Evolutionary conservation across 352 stramenopile genomes (phyloP).

Genomic region (Globisporangium spinosum): DNA sequence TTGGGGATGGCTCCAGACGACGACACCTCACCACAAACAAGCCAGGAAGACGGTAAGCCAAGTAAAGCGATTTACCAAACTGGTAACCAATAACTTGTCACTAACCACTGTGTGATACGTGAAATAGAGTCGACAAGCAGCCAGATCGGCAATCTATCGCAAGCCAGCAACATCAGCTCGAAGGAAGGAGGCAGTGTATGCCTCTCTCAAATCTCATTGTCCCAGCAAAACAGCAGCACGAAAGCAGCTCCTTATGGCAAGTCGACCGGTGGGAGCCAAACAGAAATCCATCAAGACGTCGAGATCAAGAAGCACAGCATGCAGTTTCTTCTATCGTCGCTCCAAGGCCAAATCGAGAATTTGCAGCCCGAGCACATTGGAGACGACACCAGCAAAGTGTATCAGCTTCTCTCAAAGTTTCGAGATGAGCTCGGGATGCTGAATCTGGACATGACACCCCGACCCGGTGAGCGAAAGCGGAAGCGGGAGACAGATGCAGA

Average conservation of each 20-base stretch:
- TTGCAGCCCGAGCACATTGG: conserved; percentile 12
- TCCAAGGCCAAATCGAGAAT: conserved; percentile 11
- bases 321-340: conserved; percentile 7
- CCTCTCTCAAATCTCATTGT: background rate
- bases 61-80: too few relatives aligned
- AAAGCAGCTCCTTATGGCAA: conserved; percentile 3
- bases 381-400: conserved; percentile 1
- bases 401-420: conserved; percentile 18
- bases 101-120: background rate
- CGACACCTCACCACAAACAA: conserved; percentile 10
- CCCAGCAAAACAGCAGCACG: background rate
- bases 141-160: background rate
- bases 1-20: conserved; percentile 2
- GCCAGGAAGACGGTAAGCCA: conserved; percentile 12
- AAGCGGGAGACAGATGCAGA: conserved; percentile 11
- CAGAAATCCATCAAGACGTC: background rate
- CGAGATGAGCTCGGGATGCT: conserved; percentile 27
- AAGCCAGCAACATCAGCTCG: background rate
- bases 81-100: background rate
- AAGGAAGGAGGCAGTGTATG: background rate
- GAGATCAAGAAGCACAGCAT: background rate
- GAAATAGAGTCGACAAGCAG: background rate
- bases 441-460: conserved; percentile 17
- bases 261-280: background rate
- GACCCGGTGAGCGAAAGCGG: conserved; percentile 14